phyloP scores from a whole-genome alignment of 2,329 filamentous ascomycete species.

The Dryadomyces quercus-mongolicae region DNA sequence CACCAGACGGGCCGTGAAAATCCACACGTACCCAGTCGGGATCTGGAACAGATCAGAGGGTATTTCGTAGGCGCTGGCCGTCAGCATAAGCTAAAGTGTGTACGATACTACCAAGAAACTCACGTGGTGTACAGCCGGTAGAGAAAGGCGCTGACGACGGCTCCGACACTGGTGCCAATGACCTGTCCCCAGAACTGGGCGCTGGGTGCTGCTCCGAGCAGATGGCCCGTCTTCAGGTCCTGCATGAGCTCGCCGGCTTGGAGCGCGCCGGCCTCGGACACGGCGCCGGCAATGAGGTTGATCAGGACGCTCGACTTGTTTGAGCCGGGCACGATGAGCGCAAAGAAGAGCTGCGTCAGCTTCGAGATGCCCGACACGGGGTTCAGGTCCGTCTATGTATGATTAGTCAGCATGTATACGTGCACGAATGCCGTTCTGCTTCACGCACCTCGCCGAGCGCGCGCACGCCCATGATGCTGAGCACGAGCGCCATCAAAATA shows the following conservation, averaged over 20 bases:
- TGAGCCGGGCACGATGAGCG: constrained; percentile 69
- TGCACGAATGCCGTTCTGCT: too few species aligned
- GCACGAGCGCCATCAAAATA: constrained; percentile 70
- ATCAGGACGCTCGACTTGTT: constrained; percentile 83
- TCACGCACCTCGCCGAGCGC: constrained; percentile 47
- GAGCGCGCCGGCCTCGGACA: constrained; percentile 54
- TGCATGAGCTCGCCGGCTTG: constrained; percentile 96
- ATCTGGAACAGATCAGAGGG: constrained; percentile 87
- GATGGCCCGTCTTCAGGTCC: constrained; percentile 89
- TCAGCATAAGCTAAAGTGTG: too few species aligned
- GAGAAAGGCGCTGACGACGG: constrained; percentile 72
- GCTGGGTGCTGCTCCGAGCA: constrained; percentile 82
- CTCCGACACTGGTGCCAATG: constrained; percentile 77
- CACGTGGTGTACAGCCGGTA: constrained; percentile 74
- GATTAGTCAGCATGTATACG: not conserved
- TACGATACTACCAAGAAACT: too few species aligned
- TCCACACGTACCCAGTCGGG: constrained; percentile 92
- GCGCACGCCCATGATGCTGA: constrained; percentile 62
- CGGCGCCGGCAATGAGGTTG: constrained; percentile 85
- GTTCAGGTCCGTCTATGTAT: constrained; percentile 86
- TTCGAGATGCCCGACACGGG: constrained; percentile 96
- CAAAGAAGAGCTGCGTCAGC: constrained; percentile 90
- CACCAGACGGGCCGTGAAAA: constrained; percentile 87
- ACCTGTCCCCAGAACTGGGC: constrained; percentile 97
- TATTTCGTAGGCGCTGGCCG: constrained; percentile 63